Percentiles rank a stretch among this genome's conserved stretches.
Conservation (phyloP, 2,329 filamentous ascomycete species). For the Karstenula rhodostoma region DNA sequence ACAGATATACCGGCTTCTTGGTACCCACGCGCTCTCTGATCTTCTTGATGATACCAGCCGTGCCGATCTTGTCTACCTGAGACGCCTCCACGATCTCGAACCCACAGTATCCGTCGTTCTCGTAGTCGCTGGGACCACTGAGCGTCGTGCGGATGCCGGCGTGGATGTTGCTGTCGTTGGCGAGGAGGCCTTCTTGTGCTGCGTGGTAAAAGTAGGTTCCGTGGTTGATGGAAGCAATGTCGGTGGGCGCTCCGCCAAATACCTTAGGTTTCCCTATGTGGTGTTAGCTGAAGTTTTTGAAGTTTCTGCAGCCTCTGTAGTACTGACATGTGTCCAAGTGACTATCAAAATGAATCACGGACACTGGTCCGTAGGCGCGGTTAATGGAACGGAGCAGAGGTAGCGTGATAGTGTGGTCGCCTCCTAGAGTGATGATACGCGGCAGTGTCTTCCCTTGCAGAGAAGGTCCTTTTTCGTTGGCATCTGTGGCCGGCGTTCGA, state of each 20-base stretch:
- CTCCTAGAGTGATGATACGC: slow-evolving; percentile 77
- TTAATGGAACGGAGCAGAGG: slow-evolving; percentile 65
- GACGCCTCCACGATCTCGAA: slow-evolving; percentile 83
- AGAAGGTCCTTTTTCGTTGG: slow-evolving; percentile 71
- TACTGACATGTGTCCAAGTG: slow-evolving; percentile 65
- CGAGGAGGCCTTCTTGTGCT: slow-evolving; percentile 76
- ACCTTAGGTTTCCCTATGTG: slow-evolving; percentile 82
- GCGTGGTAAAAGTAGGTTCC: slow-evolving; percentile 91
- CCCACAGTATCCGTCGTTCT: slow-evolving; percentile 84
- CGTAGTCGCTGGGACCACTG: slow-evolving; percentile 80
- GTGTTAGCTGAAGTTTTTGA: slow-evolving; percentile 19
- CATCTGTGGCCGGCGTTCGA: slow-evolving; percentile 73
- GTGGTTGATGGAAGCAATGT: slow-evolving; percentile 82
- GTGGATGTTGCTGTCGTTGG: slow-evolving; percentile 86
- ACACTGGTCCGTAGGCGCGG: slow-evolving; percentile 72
- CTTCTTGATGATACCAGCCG: slow-evolving; percentile 78
- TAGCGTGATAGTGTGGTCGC: slow-evolving; percentile 69
- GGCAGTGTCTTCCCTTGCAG: slow-evolving; percentile 79
- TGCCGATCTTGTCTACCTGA: slow-evolving; percentile 73
- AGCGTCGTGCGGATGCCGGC: slow-evolving; percentile 86
- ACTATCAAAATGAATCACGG: slow-evolving; percentile 70
- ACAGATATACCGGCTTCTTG: slow-evolving; percentile 78
- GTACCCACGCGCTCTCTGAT: slow-evolving; percentile 79
- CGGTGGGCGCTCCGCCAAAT: slow-evolving; percentile 80
- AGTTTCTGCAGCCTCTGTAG: slow-evolving; percentile 27